These are phyloP conservation scores for Hypoxylon rubiginosum DNA, from an alignment of 2,329 filamentous ascomycete species.

Conservation along the genomic window DNA sequence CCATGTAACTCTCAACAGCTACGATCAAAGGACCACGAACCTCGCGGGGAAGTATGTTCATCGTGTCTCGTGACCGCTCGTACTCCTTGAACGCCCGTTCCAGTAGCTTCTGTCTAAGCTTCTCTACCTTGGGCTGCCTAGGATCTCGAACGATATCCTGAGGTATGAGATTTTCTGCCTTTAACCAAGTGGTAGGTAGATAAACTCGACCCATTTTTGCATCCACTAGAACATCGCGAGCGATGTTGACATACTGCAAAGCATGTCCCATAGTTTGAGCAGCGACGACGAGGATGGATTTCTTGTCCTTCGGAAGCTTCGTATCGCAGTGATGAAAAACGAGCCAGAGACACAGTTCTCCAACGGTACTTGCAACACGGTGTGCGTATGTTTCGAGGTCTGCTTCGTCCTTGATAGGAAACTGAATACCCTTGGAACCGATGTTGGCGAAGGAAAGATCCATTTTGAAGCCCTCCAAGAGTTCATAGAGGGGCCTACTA, in stretches of 20 bases:
- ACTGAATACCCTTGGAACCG: conserved; percentile 44
- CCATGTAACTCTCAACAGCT: conserved; percentile 81
- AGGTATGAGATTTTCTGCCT: conserved; percentile 67
- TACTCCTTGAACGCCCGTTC: conserved; percentile 73
- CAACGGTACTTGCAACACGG: conserved; percentile 80
- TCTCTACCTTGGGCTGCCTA: conserved; percentile 60
- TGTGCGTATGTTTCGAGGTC: conserved; percentile 74
- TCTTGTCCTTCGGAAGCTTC: conserved; percentile 49
- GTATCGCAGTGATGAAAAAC: conserved; percentile 70
- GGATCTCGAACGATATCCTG: conserved; percentile 67
- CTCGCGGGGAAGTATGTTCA: conserved; percentile 71
- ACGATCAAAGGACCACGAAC: conserved; percentile 75
- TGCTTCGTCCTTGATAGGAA: conserved; percentile 69
- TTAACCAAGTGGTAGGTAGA: conserved; percentile 74
- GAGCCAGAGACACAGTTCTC: conserved; percentile 75
- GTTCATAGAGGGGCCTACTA: conserved; percentile 70
- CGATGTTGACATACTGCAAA: conserved; percentile 83
- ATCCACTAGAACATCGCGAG: conserved; percentile 78
- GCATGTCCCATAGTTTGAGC: conserved; percentile 78
- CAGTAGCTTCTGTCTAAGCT: conserved; percentile 67
- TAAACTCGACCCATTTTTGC: conserved; percentile 76
- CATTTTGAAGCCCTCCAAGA: conserved; percentile 77
- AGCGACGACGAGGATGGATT: conserved; percentile 63
- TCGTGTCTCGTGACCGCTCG: conserved; percentile 64
- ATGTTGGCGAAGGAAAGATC: conserved; percentile 68